These are phyloP conservation scores for Ophiosphaerella narmari DNA, from an alignment of 2,329 filamentous ascomycete species.

Conservation along the genomic window DNA sequence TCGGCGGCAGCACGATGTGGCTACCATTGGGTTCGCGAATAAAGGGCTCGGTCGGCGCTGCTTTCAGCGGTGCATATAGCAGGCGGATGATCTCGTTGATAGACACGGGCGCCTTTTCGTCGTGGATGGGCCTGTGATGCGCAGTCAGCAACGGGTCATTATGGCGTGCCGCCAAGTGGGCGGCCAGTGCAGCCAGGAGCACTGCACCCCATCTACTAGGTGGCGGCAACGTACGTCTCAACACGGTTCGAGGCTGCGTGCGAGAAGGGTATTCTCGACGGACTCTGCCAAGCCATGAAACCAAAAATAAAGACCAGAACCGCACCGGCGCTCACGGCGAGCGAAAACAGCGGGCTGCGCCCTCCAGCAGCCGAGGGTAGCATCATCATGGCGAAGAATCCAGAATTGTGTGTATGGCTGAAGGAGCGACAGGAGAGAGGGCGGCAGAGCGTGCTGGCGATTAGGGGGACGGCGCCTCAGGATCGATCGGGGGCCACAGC, in stretches of 20 bases:
- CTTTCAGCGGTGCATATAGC: constrained; percentile 38
- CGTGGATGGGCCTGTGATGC: constrained; percentile 24
- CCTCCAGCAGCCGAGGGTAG: constrained; percentile 34
- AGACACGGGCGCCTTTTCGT: constrained; percentile 28
- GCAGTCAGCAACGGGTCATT: constrained; percentile 16
- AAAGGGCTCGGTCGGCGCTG: constrained; percentile 30
- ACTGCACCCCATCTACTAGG: constrained; percentile 1
- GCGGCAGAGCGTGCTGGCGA: constrained; percentile 15
- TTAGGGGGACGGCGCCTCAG: constrained; percentile 14
- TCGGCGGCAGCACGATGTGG: constrained; percentile 34
- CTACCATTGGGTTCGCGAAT: constrained; percentile 39
- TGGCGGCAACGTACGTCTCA: constrained; percentile 29
- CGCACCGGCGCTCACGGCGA: constrained; percentile 37
- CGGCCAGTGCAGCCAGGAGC: not conserved
- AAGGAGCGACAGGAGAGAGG: constrained; percentile 12
- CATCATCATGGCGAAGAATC: constrained; percentile 29
- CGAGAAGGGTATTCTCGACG: constrained; percentile 29
- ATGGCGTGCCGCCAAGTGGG: not conserved
- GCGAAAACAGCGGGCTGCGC: constrained; percentile 37
- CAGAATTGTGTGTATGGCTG: constrained; percentile 5
- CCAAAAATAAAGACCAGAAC: constrained; percentile 42
- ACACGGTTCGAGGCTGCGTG: constrained; percentile 22
- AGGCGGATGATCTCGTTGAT: constrained; percentile 40
- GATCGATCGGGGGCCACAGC: constrained; percentile 21
- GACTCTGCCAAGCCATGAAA: constrained; percentile 41